Evolutionary conservation across 805 yeast genomes (phyloP).

Genomic region (Candida morakotiae): DNA sequence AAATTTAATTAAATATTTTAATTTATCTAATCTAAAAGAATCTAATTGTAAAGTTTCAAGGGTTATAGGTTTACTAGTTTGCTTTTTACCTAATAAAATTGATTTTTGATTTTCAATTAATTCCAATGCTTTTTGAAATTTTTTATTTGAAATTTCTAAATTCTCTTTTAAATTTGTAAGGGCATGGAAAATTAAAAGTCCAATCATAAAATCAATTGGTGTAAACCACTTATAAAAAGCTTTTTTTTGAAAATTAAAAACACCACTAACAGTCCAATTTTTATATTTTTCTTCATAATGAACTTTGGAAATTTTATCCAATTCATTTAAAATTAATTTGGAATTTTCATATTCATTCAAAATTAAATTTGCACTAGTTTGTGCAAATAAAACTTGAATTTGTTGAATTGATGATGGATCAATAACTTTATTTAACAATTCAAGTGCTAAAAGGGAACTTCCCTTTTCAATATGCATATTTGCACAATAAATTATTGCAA

Average conservation of each 20-base stretch:
- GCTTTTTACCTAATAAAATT: constrained; percentile 9
- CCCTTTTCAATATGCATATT: constrained; percentile 28
- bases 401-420: constrained; percentile 25
- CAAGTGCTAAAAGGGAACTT: constrained; percentile 15
- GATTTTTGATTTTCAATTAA: constrained; percentile 24
- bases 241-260: background rate
- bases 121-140: constrained; percentile 33
- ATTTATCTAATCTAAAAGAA: constrained; percentile 23
- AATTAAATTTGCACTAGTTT: constrained; percentile 21
- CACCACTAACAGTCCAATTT: constrained; percentile 30
- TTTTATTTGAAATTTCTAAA: constrained; percentile 27
- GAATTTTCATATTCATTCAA: constrained; percentile 19
- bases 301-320: constrained; percentile 18
- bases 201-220: constrained; percentile 38
- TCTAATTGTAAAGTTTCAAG: constrained; percentile 9
- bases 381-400: constrained; percentile 25
- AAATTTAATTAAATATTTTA: constrained; percentile 24
- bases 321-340: constrained; percentile 18
- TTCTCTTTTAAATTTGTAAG: constrained; percentile 33
- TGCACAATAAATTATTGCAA: constrained; percentile 20
- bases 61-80: constrained; percentile 9
- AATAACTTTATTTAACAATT: background rate
- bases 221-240: constrained; percentile 39
- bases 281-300: constrained; percentile 19
- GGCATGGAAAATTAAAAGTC: constrained; percentile 41